phyloP scores from a whole-genome alignment of 225 moss, liverwort and hornwort genomes.

The Neckera pumila region DNA sequence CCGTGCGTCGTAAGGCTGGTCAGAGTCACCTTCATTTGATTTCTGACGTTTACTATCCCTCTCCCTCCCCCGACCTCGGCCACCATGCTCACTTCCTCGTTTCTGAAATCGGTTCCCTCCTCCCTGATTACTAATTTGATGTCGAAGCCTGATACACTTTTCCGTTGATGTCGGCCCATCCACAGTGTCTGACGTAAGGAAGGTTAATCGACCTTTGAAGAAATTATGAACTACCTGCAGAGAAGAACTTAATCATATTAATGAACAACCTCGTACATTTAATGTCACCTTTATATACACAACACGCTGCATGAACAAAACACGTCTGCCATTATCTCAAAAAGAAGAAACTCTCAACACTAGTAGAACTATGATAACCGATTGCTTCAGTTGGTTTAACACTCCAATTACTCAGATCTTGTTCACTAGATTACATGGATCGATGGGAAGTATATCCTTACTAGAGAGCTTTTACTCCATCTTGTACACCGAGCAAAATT shows the following conservation, averaged over 20 bases:
- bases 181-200: constrained; percentile 77
- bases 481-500: not conserved
- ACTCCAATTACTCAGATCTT: not conserved
- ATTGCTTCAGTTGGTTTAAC: not conserved
- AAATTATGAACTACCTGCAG: constrained; percentile 82
- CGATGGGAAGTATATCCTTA: not conserved
- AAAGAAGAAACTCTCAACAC: not conserved
- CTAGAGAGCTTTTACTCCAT: not conserved
- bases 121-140: constrained; percentile 31
- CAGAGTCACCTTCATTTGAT: constrained; percentile 43
- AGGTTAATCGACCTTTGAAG: constrained; percentile 66
- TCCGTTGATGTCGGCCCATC: constrained; percentile 59
- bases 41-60: constrained; percentile 52
- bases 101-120: constrained; percentile 39
- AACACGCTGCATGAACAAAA: not conserved
- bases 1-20: constrained; percentile 67
- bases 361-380: not conserved
- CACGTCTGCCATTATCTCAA: not conserved
- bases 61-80: constrained; percentile 34
- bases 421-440: not conserved
- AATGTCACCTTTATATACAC: not conserved
- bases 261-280: not conserved
- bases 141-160: constrained; percentile 84
- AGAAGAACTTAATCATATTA: not conserved
- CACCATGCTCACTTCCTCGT: constrained; percentile 37